These are phyloP conservation scores for Pezicula neosporulosa DNA, from an alignment of 2,329 filamentous ascomycete species.

Conservation along the genomic window DNA sequence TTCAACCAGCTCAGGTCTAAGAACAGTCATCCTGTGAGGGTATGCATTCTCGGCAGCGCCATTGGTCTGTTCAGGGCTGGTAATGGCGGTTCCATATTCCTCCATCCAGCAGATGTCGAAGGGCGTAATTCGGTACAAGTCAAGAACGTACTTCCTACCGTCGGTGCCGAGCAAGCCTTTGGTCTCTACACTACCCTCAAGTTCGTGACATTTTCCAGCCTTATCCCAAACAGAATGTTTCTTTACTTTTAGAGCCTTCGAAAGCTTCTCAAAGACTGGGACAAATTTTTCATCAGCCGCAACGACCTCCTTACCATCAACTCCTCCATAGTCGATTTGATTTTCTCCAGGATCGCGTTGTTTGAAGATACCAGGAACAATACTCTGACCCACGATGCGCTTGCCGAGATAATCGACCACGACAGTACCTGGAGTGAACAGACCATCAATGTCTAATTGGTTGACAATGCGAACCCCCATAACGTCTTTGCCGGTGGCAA, in stretches of 20 bases:
- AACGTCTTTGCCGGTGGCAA: conserved; percentile 96
- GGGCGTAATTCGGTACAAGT: conserved; percentile 91
- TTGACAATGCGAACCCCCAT: conserved; percentile 92
- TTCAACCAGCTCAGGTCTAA: conserved; percentile 87
- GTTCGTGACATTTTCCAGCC: conserved; percentile 81
- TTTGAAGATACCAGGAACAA: conserved; percentile 98
- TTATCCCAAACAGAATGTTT: conserved; percentile 98
- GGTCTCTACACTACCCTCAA: conserved; percentile 95
- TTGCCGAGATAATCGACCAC: conserved; percentile 97
- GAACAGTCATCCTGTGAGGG: conserved; percentile 93
- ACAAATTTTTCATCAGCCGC: conserved; percentile 86
- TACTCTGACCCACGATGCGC: conserved; percentile 95
- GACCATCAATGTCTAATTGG: conserved; percentile 89
- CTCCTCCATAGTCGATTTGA: conserved; percentile 97
- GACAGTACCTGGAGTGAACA: conserved; percentile 94
- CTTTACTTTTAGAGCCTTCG: conserved; percentile 87
- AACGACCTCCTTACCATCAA: conserved; percentile 94
- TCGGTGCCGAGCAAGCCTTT: conserved; percentile 97
- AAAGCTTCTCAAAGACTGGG: conserved; percentile 82
- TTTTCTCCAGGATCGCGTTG: conserved; percentile 96
- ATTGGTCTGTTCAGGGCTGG: conserved; percentile 29
- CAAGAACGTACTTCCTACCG: conserved; percentile 94
- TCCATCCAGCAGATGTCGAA: conserved; percentile 91
- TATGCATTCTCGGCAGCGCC: conserved; percentile 45
- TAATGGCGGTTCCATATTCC: conserved; percentile 53